Percentiles rank a stretch among this genome's conserved stretches.
These are phyloP conservation scores for Fusarium pilosicola DNA, from an alignment of 2,329 filamentous ascomycete genomes.

Conservation along the genomic window DNA sequence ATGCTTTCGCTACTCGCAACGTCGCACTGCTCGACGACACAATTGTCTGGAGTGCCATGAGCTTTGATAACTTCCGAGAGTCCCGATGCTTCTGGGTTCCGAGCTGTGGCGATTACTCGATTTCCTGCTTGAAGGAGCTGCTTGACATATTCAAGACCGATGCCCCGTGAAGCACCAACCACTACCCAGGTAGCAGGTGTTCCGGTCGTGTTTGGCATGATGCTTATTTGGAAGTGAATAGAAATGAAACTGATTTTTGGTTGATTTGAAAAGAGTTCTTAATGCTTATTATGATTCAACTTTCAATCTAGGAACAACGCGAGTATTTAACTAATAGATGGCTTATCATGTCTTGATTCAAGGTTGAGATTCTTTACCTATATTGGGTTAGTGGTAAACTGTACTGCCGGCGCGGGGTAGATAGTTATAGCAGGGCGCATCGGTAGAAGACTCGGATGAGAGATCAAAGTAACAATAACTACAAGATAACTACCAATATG, in stretches of 20 bases:
- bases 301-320: fast-evolving
- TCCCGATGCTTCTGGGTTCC: not conserved
- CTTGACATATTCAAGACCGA: not conserved
- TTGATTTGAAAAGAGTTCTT: not conserved
- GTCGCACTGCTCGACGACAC: not conserved
- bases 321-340: not conserved
- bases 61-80: fast-evolving
- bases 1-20: not conserved
- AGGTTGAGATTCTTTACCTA: not conserved
- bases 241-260: fast-evolving
- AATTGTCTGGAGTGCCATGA: fast-evolving
- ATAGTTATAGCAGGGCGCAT: fast-evolving
- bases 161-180: not conserved
- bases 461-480: fast-evolving
- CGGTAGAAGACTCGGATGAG: not conserved
- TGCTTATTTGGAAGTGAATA: fast-evolving
- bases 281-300: fast-evolving
- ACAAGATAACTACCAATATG: fast-evolving
- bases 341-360: fast-evolving
- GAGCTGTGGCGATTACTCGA: fast-evolving
- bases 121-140: not conserved
- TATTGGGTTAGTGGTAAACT: not conserved
- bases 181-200: not conserved
- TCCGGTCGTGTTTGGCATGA: not conserved
- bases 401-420: not conserved